Conservation (phyloP, 139 green algal species). For the Bryopsis sp. region DNA sequence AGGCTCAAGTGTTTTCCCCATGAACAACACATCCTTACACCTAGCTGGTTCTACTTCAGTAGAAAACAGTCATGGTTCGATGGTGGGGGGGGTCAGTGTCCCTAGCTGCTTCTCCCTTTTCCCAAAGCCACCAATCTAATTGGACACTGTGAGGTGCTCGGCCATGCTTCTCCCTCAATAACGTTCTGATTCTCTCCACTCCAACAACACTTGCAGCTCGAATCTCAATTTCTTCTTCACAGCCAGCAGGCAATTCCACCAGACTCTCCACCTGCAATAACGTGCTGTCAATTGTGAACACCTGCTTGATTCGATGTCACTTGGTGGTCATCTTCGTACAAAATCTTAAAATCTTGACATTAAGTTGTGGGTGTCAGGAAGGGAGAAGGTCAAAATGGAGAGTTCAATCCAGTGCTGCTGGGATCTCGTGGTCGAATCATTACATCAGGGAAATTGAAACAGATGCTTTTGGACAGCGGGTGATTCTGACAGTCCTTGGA, state of each 20-base stretch:
- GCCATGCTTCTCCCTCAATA: slow-evolving; percentile 18
- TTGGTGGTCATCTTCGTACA: no score
- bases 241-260: slow-evolving; percentile 35
- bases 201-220: slow-evolving; percentile 51
- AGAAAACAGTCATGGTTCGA: slow-evolving; percentile 62
- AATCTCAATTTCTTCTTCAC: slow-evolving; percentile 66
- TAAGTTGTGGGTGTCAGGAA: no score
- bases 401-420: no score
- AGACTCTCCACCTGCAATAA: slow-evolving; percentile 28
- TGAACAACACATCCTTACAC: not conserved
- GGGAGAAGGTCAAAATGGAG: no score
- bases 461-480: not conserved
- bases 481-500: no score
- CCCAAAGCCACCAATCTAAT: slow-evolving; percentile 81
- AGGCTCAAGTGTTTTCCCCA: not conserved
- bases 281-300: not conserved
- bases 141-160: slow-evolving; percentile 35
- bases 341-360: no score
- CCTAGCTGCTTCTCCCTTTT: slow-evolving; percentile 46
- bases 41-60: no score
- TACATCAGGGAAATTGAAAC: no score
- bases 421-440: no score
- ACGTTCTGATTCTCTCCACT: slow-evolving; percentile 45
- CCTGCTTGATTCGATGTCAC: not conserved
- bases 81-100: slow-evolving; percentile 52